Conservation (phyloP, 768 basidiomycete genomes). For the Lentinula detonsa region DNA sequence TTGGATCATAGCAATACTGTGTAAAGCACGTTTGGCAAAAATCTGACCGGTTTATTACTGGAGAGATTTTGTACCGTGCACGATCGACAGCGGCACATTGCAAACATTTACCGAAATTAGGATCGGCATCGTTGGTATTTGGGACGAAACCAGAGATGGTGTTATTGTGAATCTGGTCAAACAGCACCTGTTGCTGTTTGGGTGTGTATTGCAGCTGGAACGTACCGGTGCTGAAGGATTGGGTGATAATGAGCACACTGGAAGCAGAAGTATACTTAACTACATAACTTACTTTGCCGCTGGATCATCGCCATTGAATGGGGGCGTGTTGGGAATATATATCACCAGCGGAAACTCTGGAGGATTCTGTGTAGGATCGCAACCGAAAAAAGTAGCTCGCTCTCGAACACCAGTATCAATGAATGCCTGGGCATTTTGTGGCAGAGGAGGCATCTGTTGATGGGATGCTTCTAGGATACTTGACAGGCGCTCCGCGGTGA, state of each 20-base stretch:
- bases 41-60: slow-evolving; percentile 17
- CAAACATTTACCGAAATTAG: slow-evolving; percentile 47
- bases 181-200: slow-evolving; percentile 47
- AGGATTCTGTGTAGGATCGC: slow-evolving; percentile 44
- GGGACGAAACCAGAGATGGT: slow-evolving; percentile 56
- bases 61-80: slow-evolving; percentile 17
- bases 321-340: slow-evolving; percentile 73
- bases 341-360: slow-evolving; percentile 63
- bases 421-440: slow-evolving; percentile 45
- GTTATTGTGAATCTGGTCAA: slow-evolving; percentile 55
- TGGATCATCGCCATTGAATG: slow-evolving; percentile 51
- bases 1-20: slow-evolving; percentile 28
- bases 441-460: slow-evolving; percentile 62
- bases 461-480: slow-evolving; percentile 42
- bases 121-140: slow-evolving; percentile 50
- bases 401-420: slow-evolving; percentile 53
- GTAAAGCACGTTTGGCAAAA: slow-evolving; percentile 22
- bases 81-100: slow-evolving; percentile 38
- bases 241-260: slow-evolving; percentile 5
- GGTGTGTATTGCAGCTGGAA: slow-evolving; percentile 56
- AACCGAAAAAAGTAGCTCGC: slow-evolving; percentile 77
- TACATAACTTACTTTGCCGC: slow-evolving; percentile 49
- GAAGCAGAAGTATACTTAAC: background rate
- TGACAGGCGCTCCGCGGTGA: slow-evolving; percentile 36
- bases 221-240: slow-evolving; percentile 39